Evolutionary conservation across 1,139 yeast genomes (phyloP).

Genomic region (Hemisphaericaspora xylanilytica): DNA sequence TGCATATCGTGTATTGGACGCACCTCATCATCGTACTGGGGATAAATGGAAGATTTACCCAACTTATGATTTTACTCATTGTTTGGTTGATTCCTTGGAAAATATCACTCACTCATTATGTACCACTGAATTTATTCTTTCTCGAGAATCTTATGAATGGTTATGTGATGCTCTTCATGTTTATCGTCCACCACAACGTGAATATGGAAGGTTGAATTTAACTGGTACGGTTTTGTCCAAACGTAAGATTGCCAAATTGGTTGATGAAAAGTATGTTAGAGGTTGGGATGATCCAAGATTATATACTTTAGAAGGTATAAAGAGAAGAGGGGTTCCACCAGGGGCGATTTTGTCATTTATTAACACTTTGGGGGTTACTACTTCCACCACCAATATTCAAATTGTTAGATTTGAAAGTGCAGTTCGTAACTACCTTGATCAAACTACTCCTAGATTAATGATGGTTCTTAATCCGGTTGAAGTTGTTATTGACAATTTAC

Average conservation of each 20-base stretch:
- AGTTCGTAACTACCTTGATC: slow-evolving; percentile 82
- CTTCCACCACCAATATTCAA: slow-evolving; percentile 89
- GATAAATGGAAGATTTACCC: slow-evolving; percentile 97
- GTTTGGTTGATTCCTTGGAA: slow-evolving; percentile 96
- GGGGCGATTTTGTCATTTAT: slow-evolving; percentile 93
- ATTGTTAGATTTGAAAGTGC: slow-evolving; percentile 85
- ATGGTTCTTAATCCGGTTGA: slow-evolving; percentile 85
- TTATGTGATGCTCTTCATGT: slow-evolving; percentile 93
- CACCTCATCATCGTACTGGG: slow-evolving; percentile 95
- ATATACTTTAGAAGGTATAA: slow-evolving; percentile 89
- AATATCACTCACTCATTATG: slow-evolving; percentile 93
- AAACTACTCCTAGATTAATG: slow-evolving; percentile 92
- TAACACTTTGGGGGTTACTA: slow-evolving; percentile 95
- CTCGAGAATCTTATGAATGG: slow-evolving; percentile 98
- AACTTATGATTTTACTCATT: slow-evolving; percentile 97
- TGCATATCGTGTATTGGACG: slow-evolving; percentile 93
- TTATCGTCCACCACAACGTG: slow-evolving; percentile 98
- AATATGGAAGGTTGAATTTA: slow-evolving; percentile 92
- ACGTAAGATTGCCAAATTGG: slow-evolving; percentile 92
- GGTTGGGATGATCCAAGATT: slow-evolving; percentile 99
- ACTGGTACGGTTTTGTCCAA: slow-evolving; percentile 94
- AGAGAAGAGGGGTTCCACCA: slow-evolving; percentile 99
- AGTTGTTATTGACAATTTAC: slow-evolving; percentile 77
- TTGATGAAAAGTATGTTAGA: slow-evolving; percentile 74
- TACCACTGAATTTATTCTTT: slow-evolving; percentile 88